Evolutionary conservation across 176 grass and related monocot species (phyloP), one percentile per base, ranked within the genome.

Genomic region (Oryza officinalis): DNA sequence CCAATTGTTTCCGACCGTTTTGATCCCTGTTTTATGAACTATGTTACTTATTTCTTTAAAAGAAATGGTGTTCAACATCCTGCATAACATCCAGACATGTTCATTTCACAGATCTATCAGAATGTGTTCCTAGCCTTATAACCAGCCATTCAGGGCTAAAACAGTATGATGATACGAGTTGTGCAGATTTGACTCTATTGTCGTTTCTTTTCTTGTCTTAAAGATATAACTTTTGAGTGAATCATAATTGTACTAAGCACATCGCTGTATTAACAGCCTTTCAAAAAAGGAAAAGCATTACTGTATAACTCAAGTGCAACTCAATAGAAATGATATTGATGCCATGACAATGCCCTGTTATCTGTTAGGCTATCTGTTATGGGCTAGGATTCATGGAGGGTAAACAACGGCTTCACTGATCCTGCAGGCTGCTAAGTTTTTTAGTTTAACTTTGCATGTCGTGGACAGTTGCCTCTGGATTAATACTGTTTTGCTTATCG

Each of bases 11-110:
- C n/a, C n/a, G n/a, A n/a, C n/a, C n/a, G n/a, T n/a, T n/a, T n/a
- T n/a, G n/a, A n/a, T n/a, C n/a, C n/a, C n/a, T 67, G 67, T 46
- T 81, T 46, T 81, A 18, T 69, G 35, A 73, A 67, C 3, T 23
- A 44, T 1, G 59, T 20, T 20, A 30, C 9, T n/a, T 15, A 28
- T 50, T 20, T 8, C 45, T 44, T 47, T 22, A 74, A 74, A 41
- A 47, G 14, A 78, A 37, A 18, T 65, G 25, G 37, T 20, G 20
- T 13, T 20, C 25, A 6, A 2, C 14, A 2, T 25, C 59, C 32
- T 5, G 47, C 23, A 18, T 72, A 72, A 46, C 6, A 3, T 72
- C 7, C 8, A 28, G 26, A 31, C 44, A 50, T 20, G 14, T 49
- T 50, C 14, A 30, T 73, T 74, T 27, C 28, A 7, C 25, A 47